These are phyloP conservation scores for Lepidium didymum DNA, from an alignment of 345 rosid genomes.

Conservation along the genomic window DNA sequence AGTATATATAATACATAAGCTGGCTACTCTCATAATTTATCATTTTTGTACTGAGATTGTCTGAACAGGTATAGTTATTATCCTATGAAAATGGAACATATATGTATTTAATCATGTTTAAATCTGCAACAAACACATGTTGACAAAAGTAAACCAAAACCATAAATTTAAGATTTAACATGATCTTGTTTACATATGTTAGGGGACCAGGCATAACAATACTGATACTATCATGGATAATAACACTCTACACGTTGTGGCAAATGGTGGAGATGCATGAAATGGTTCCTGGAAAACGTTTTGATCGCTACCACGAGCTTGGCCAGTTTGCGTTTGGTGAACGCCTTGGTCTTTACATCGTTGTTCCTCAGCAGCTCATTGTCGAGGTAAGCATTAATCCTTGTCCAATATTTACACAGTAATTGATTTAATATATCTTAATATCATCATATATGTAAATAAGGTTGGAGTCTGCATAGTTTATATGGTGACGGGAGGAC, in stretches of 20 bases:
- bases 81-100: not conserved
- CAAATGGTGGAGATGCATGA: conserved; percentile 91
- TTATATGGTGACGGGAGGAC: conserved; percentile 58
- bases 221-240: conserved; percentile 54
- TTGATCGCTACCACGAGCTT: conserved; percentile 70
- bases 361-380: conserved; percentile 59
- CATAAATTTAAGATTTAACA: not conserved
- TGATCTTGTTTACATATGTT: not conserved
- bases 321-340: conserved; percentile 64
- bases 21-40: no score
- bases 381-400: conserved; percentile 34
- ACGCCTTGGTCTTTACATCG: conserved; percentile 59
- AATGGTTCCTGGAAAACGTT: conserved; percentile 58
- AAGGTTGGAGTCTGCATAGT: conserved; percentile 49
- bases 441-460: not conserved
- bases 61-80: no score
- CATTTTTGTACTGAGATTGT: no score
- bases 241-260: conserved; percentile 69
- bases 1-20: no score
- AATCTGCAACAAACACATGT: no score
- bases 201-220: conserved; percentile 54
- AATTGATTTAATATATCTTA: not conserved
- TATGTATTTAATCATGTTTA: not conserved
- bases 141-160: not conserved
- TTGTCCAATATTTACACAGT: not conserved